Evolutionary conservation across 2,329 filamentous ascomycete genomes (phyloP).

Genomic region (Ophiostoma montium): DNA sequence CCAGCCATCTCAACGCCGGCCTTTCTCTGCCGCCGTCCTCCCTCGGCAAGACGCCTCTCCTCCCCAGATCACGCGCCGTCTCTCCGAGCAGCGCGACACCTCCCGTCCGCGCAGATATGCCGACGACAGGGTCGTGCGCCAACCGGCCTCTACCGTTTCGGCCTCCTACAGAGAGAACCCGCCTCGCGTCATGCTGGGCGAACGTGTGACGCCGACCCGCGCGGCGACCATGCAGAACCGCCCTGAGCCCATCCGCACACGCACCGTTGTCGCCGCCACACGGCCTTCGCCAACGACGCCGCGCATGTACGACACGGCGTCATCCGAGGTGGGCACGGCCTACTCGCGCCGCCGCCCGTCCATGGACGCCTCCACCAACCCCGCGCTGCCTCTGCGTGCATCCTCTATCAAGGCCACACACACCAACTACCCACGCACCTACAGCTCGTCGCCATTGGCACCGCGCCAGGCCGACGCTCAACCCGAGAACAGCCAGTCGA

Average conservation of each 20-base stretch:
- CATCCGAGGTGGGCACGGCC: conserved; percentile 16
- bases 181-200: conserved; percentile 28
- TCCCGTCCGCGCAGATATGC: conserved; percentile 24
- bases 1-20: conserved; percentile 33
- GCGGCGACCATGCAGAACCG: conserved; percentile 1
- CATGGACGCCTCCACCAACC: conserved; percentile 26
- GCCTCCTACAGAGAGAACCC: conserved; percentile 18
- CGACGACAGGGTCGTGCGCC: conserved; percentile 27
- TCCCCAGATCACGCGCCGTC: conserved; percentile 34
- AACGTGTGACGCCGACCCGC: conserved; percentile 25
- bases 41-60: conserved; percentile 35
- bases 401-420: conserved; percentile 30
- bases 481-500: conserved; percentile 23
- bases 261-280: conserved; percentile 3
- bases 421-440: conserved; percentile 30
- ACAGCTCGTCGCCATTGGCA: conserved; percentile 47
- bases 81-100: conserved; percentile 43
- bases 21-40: conserved; percentile 37
- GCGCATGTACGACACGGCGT: conserved; percentile 32
- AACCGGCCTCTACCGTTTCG: conserved; percentile 10
- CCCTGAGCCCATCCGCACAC: conserved; percentile 7
- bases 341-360: conserved; percentile 28
- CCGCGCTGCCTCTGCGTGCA: conserved; percentile 26
- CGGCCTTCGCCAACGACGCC: conserved; percentile 34
- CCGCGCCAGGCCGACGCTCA: conserved; percentile 26